Conservation (phyloP, 2,329 filamentous ascomycete genomes). For the Verticillium longisporum region DNA sequence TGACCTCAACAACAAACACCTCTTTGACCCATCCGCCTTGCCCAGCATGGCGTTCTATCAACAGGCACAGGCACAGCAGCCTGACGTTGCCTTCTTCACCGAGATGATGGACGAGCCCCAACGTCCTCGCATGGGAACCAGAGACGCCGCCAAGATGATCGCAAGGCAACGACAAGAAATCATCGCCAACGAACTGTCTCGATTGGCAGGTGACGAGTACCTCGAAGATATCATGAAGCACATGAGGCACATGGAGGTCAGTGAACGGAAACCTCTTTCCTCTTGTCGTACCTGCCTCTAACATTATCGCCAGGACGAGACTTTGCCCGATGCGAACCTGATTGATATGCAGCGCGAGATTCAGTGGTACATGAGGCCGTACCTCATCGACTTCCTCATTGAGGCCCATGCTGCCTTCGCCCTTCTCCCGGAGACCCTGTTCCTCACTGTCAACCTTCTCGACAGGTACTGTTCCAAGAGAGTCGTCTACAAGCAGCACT, state of each 20-base stretch:
- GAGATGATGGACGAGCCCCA: conserved; percentile 44
- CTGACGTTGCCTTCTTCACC: conserved; percentile 47
- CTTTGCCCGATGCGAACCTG: conserved; percentile 89
- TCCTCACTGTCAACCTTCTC: conserved; percentile 91
- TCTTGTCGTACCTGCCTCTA: not conserved
- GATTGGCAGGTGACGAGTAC: conserved; percentile 80
- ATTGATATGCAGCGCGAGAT: conserved; percentile 99
- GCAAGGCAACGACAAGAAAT: conserved; percentile 79
- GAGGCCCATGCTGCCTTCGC: conserved; percentile 95
- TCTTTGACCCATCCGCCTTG: conserved; percentile 11
- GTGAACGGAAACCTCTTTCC: conserved; percentile 12
- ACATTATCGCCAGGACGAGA: conserved; percentile 54
- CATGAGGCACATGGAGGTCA: conserved; percentile 89
- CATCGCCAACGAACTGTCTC: conserved; percentile 83
- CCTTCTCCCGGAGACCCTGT: conserved; percentile 87
- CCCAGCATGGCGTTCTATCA: conserved; percentile 41
- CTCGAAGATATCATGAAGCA: conserved; percentile 90
- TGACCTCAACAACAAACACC: conserved; percentile 29
- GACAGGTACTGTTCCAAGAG: conserved; percentile 97
- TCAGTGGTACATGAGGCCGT: conserved; percentile 98
- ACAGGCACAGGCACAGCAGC: conserved; percentile 16
- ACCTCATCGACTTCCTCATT: conserved; percentile 95
- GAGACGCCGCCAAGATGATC: conserved; percentile 71
- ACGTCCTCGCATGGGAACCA: conserved; percentile 55
- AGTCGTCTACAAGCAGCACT: conserved; percentile 98